A percentile compares a stretch with the other conserved stretches of the same genome.
Conservation (phyloP, 2,329 filamentous ascomycete species). For the Fusarium udum region DNA sequence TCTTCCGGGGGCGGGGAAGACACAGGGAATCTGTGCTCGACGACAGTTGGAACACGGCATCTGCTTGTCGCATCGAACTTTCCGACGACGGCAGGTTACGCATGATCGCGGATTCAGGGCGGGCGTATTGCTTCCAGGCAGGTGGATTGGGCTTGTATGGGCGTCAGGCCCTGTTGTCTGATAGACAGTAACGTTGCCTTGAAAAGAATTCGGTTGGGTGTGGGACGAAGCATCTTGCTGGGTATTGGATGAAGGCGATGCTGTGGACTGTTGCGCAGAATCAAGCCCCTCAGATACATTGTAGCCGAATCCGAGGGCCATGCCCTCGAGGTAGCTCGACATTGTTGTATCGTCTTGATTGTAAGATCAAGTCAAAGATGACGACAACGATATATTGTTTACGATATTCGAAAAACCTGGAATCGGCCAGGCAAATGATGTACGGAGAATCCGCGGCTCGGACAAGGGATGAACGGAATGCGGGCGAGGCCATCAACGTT, state of each 20-base stretch:
- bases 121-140: conserved; percentile 47
- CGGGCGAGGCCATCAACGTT: conserved; percentile 27
- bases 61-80: conserved; percentile 82
- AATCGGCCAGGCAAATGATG: conserved; percentile 7
- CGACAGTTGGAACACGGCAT: conserved; percentile 81
- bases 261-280: conserved; percentile 32
- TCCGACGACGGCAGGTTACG: conserved; percentile 63
- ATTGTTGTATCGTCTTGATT: conserved; percentile 27
- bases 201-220: conserved; percentile 34
- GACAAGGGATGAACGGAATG: conserved; percentile 13
- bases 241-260: conserved; percentile 39
- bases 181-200: conserved; percentile 51
- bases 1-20: conserved; percentile 78
- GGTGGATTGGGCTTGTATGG: conserved; percentile 49
- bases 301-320: conserved; percentile 40
- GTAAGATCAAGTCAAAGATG: neutral
- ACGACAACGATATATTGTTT: conserved; percentile 3
- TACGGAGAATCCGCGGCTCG: conserved; percentile 20
- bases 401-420: conserved; percentile 10
- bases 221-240: conserved; percentile 32
- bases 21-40: conserved; percentile 74
- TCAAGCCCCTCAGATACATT: conserved; percentile 37
- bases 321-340: conserved; percentile 38
- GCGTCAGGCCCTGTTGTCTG: conserved; percentile 53
- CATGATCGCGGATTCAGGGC: conserved; percentile 60